Base-by-base conservation (phyloP, 2,329 filamentous ascomycete genomes). In the Fusarium sarcochroum region DNA sequence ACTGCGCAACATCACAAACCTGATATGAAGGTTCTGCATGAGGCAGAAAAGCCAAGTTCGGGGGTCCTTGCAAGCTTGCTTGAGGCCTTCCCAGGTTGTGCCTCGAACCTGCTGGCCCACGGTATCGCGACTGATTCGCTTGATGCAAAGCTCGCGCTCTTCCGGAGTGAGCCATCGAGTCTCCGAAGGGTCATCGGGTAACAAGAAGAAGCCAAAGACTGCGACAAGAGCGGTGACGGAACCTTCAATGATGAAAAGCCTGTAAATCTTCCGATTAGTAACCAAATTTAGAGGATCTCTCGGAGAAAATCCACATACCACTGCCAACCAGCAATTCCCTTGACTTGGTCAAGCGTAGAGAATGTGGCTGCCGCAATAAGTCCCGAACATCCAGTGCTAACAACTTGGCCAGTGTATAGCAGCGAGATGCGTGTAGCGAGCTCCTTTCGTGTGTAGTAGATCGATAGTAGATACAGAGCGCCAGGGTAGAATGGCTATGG, bases 381-480 rank as follows among this genome's bases (percentile, higher is more conserved):
- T 6, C 88, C 89, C 2, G 88, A 89, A 71, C 91, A 91, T 2
- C 89, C 89, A 2, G 89, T 89, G 3, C 86, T 88, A 5, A 91
- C 82, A 23, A 66, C 58, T 18, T 66, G 37, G 4, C 48, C 48
- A 34, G 62, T 63, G 17, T 66, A 66, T 5, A 66, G 38, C 6
- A 66, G 18, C 13, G 62, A 66, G 20, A 66, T 63, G 8, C 62
- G 58, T 7, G 62, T 66, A 4, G 58, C 62, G 1, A 66, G 53
- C 42, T 63, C 62, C 15, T 66, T 66, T 30, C 62, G 62, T 2
- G 62, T 66, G 32, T 63, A 66, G 15, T 63, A 66, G 14, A 66
- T 66, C 7, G 62, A 66, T 7, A 66, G 37, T 6, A 66, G 34
- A 23, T 66, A 66, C 1, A 66, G 27, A 5, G 62, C 58, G 3